A percentile compares a stretch with the other conserved stretches of the same genome.
Conservation (phyloP, 345 rosid species). For the Hypericum androsaemum region DNA sequence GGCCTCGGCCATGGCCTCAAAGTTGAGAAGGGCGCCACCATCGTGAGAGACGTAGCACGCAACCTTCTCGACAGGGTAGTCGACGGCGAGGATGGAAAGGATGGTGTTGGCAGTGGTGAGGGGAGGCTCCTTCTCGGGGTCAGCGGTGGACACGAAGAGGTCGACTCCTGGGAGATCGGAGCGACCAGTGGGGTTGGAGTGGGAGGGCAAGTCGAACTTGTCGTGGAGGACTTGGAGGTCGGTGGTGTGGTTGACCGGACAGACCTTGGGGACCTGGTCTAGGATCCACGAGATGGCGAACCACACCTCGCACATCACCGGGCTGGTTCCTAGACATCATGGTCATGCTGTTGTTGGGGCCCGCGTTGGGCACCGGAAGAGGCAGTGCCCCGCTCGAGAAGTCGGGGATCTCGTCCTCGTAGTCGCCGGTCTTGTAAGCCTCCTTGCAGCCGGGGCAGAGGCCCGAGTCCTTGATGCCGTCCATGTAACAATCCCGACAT, state of each 20-base stretch:
- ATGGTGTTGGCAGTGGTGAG: constrained; percentile 81
- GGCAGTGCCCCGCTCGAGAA: constrained; percentile 55
- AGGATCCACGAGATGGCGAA: constrained; percentile 93
- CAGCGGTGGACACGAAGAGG: constrained; percentile 83
- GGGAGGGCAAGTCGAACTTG: constrained; percentile 84
- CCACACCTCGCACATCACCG: constrained; percentile 81
- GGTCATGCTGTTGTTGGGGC: constrained; percentile 52
- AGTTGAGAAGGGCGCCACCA: constrained; percentile 88
- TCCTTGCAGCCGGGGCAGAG: constrained; percentile 94
- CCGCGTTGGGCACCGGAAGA: constrained; percentile 46
- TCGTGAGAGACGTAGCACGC: constrained; percentile 84
- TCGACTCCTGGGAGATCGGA: constrained; percentile 91
- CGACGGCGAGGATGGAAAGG: constrained; percentile 71
- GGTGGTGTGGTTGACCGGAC: constrained; percentile 71
- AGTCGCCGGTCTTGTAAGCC: constrained; percentile 54
- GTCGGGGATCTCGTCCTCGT: constrained; percentile 51
- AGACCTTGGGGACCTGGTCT: constrained; percentile 78
- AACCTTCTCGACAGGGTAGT: constrained; percentile 84
- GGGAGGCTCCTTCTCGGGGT: constrained; percentile 94
- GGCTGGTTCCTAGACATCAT: constrained; percentile 78
- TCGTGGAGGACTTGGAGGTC: constrained; percentile 74
- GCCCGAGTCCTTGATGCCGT: constrained; percentile 75
- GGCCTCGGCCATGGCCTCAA: constrained; percentile 98
- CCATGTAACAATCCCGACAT: constrained; percentile 85
- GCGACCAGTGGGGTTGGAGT: constrained; percentile 78